Evolutionary conservation across 2,329 filamentous ascomycete species (phyloP), one percentile per base, ranked within the genome.

Genomic region (Whalleya microplaca): DNA sequence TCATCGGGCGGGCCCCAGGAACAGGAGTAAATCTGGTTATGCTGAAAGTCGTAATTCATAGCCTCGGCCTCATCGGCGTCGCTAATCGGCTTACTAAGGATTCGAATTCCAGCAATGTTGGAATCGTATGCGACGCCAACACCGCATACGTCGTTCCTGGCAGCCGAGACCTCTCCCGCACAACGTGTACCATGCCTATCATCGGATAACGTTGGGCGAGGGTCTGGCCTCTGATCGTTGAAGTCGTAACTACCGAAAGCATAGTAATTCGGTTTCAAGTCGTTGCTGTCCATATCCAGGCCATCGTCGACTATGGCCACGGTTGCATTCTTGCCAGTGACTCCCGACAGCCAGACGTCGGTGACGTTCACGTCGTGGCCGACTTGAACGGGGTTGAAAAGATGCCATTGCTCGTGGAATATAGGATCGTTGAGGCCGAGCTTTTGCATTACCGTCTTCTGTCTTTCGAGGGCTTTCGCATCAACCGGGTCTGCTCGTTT

Each of bases 341-440:
- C 88, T 3, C 93, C 94, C 65, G 95, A 86, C 66, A 91, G 72
- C 95, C 95, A 99, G 5, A 98, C 82, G 12, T 88, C 92, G 0
- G 92, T 96, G n/a, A 98, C 92, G 68, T 99, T 99, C 69, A 99
- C 84, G 72, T 99, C 95, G 74, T 98, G 91, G 5, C 93, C 94
- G 0, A 86, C 71, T 66, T 96, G 86, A 5, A 89, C 72, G 0
- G 89, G 81, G 71, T 99, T 99, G 78, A 90, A 88, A 45, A 99
- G 78, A 80, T 99, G 95, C 95, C 95, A 99, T 75, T 99, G 95
- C 54, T 96, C 89, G 42, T 84, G 80, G 75, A 98, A 99, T 50
- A 96, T 96, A 18, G 95, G 95, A 69, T 99, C 95, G 29, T 79
- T 74, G 62, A 99, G 98, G 14, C 80, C 79, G n/a, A 99, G 80